Evolutionary conservation across 1,284 basidiomycete genomes (phyloP).

Genomic region (Ceratobasidium sp.): DNA sequence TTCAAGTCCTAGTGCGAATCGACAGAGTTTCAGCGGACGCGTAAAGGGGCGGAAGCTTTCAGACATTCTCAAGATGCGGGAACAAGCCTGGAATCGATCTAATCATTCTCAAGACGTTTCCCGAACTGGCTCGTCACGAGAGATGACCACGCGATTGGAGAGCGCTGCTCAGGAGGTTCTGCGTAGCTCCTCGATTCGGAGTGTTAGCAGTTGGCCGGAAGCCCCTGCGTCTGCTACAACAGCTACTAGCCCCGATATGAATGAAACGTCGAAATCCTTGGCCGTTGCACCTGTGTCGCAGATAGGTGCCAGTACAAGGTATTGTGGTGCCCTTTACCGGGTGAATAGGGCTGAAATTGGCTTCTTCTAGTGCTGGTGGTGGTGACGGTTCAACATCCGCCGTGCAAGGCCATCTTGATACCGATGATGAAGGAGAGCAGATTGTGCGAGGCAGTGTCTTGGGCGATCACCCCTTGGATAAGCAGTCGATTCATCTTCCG

Average conservation of each 20-base stretch:
- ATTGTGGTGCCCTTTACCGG: neutral
- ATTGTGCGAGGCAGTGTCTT: constrained; percentile 1
- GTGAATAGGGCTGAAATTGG: neutral
- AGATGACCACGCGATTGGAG: constrained; percentile 19
- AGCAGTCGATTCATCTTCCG: constrained; percentile 2
- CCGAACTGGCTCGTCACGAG: neutral
- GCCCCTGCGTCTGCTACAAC: neutral
- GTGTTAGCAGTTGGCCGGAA: neutral
- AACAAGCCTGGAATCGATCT: neutral
- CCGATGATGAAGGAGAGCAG: neutral
- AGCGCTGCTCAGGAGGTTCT: constrained; percentile 7
- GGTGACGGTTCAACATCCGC: no score
- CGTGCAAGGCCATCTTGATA: no score
- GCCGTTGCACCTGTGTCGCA: neutral
- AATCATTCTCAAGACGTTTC: neutral
- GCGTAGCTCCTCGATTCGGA: neutral
- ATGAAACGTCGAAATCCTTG: neutral
- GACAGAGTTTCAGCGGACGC: constrained; percentile 9
- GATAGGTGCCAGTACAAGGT: neutral
- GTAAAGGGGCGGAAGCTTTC: constrained; percentile 25
- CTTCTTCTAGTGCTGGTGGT: neutral
- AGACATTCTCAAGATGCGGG: constrained; percentile 16
- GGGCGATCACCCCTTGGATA: neutral
- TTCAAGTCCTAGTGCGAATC: constrained; percentile 28
- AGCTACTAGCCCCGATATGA: neutral